Evolutionary conservation across 2,329 filamentous ascomycete genomes (phyloP), one percentile per base, ranked within the genome.

Genomic region (Hypomyces perniciosus): DNA sequence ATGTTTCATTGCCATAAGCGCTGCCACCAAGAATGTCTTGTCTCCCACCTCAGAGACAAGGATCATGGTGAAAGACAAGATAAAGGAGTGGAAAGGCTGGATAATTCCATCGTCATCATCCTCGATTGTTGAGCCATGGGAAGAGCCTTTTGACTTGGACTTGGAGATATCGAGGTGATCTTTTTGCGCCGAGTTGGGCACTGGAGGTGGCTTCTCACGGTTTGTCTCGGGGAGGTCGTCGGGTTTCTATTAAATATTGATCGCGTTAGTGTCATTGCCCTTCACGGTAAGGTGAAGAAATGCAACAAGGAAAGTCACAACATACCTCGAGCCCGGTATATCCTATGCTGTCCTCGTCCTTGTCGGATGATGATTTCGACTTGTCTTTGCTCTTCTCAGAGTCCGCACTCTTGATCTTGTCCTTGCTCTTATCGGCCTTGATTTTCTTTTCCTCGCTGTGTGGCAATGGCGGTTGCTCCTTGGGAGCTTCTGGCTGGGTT

Each of bases 1-100:
- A 63, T 99, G 92, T 67, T 96, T 93, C 93, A 99, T 99, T 9
- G 93, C 93, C 93, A 99, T 99, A 13, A 99, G 81, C 6, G 91
- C 92, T 6, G 93, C 93, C 26, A 99, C 90, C 40, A 99, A 79
- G 75, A 99, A 99, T 0, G 93, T 99, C 74, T 99, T 99, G 80
- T 99, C 93, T 56, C 93, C 93, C 61, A 99, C 84, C 68, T 99
- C 93, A 43, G 92, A 96, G 61, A 97, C 86, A 56, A 97, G 75
- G 62, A 99, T 99, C 93, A 97, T 99, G 52, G 91, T 92, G 54
- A 96, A 83, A 12, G 93, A 95, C 31, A 97, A 83, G 9, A 95
- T 65, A 63, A 93, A 95, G 4, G 93, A 97, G 68, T 99, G 92
- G 62, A 85, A 76, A 13, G 89, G 88, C 56, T 84, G 86, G 53